Evolutionary conservation across 768 basidiomycete species (phyloP), one percentile per base, ranked within the genome.

Genomic region (Kwoniella shandongensis): DNA sequence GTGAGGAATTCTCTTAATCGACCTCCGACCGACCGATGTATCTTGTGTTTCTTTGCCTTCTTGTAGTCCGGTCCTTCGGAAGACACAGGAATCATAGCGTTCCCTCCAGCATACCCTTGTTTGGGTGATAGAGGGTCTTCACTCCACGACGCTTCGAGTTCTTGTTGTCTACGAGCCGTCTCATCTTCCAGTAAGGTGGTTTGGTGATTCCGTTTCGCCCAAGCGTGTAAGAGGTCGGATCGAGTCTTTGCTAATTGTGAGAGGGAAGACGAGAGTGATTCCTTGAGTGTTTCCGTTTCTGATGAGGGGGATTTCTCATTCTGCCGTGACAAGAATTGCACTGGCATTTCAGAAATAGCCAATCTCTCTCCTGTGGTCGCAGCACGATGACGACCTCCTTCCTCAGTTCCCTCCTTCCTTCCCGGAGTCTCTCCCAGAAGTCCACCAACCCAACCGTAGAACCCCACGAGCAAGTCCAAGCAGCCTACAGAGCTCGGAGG

Each of bases 1-100:
- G 52, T 48, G 13, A 73, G 49, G 13, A 73, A 54, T 35, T 70
- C 69, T 12, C 61, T 42, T 23, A 73, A 53, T 32, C 56, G 47
- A 8, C 72, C 72, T 23, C 72, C 72, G 7, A 73, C 69, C 0
- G 62, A 66, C 27, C 60, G 40, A 44, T 68, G 69, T 2, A 69
- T 57, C 40, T 73, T 73, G 42, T 68, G 72, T 52, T 64, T 66
- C 45, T 64, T 64, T 20, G 51, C 39, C 35, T 66, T 66, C 42
- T 57, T 66, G 54, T 54, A 41, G 39, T 69, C 67, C 22, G 67
- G 42, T 7, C 58, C 62, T 1, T 56, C 40, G 2, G 65, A 62
- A 1, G 62, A 63, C 1, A 67, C 44, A 1, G 62, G 54, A 22
- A 61, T 57, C 11, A 53, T 40, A 15, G 49, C 40, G 20, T 46